Evolutionary conservation across 1,284 basidiomycete species (phyloP), one percentile per base, ranked within the genome.

Genomic region (Leccinum pachyderme): DNA sequence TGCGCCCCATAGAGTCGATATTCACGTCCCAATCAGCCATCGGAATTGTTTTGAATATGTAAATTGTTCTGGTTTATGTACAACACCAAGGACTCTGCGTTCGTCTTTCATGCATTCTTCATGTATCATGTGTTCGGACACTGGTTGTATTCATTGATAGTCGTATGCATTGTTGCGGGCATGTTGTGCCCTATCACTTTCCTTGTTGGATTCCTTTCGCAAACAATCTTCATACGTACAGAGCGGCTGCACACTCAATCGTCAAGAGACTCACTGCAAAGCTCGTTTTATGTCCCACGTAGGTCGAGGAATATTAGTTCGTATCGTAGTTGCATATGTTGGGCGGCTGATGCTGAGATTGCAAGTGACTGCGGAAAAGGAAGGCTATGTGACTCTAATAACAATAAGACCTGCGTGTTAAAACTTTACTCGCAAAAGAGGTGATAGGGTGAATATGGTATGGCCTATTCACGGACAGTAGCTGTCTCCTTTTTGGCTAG

Each of bases 401-500:
- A 47, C 22, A 27, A 56, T 22, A n/a, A 41, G 31, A 27, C 13
- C n/a, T 25, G 24, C 15, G 39, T 32, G 41, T 13, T 39, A 41
- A 32, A 6, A 33, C 32, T 15, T 47, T 44, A 43, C 50, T 57
- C 39, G 13, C 29, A 35, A 18, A 32, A 28, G 47, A 37, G 32
- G 47, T 0, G 35, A 48, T 29, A 7, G 24, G 24, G n/a, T 46
- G 41, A 28, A 53, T 32, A 52, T 52, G 53, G 51, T 67, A 64
- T 59, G 41, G 32, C 63, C 65, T 68, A 68, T 59, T 82, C 76
- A 59, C 81, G 82, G 57, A 84, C 77, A 63, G 81, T 77, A 8
- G 78, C 80, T 11, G 79, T 74, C 48, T 87, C 82, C 63, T 84
- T 87, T 74, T 89, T 88, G 28, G 81, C 79, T 37, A 90, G 61